These are phyloP conservation scores for Cladophialophora immunda DNA, from an alignment of 2,329 filamentous ascomycete genomes.

Conservation along the genomic window DNA sequence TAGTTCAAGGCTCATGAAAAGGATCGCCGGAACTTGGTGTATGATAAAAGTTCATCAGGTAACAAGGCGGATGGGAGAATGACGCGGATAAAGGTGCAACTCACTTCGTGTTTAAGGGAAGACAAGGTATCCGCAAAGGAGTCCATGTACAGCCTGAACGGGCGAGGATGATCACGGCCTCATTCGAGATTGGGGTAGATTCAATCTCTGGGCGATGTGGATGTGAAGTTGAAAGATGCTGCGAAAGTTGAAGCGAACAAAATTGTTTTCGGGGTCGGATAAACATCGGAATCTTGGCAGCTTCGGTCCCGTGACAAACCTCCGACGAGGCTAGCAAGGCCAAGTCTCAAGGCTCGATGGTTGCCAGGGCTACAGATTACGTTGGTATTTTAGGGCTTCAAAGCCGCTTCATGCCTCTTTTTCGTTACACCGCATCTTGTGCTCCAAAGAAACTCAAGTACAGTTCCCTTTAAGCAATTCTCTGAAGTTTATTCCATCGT, in stretches of 20 bases:
- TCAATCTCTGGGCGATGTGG: neutral
- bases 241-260: conserved; percentile 1
- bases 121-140: neutral
- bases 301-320: neutral
- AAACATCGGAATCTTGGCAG: neutral
- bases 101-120: neutral
- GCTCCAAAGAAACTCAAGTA: too few relatives aligned
- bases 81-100: neutral
- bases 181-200: neutral
- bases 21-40: conserved; percentile 61
- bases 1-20: conserved; percentile 63
- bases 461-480: too few relatives aligned
- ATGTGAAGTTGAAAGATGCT: neutral
- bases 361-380: neutral
- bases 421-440: too few relatives aligned
- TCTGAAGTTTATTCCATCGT: too few relatives aligned
- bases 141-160: neutral
- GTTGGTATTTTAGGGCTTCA: too few relatives aligned
- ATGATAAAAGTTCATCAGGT: conserved; percentile 53
- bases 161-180: neutral
- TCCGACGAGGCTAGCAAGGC: neutral
- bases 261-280: conserved; percentile 2
- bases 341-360: neutral
- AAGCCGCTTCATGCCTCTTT: too few relatives aligned
- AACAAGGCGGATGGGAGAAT: neutral